A percentile compares a stretch with the other conserved stretches of the same genome.
Evolutionary conservation across 2,329 filamentous ascomycete genomes (phyloP).

Genomic region (Cytospora leucostoma): DNA sequence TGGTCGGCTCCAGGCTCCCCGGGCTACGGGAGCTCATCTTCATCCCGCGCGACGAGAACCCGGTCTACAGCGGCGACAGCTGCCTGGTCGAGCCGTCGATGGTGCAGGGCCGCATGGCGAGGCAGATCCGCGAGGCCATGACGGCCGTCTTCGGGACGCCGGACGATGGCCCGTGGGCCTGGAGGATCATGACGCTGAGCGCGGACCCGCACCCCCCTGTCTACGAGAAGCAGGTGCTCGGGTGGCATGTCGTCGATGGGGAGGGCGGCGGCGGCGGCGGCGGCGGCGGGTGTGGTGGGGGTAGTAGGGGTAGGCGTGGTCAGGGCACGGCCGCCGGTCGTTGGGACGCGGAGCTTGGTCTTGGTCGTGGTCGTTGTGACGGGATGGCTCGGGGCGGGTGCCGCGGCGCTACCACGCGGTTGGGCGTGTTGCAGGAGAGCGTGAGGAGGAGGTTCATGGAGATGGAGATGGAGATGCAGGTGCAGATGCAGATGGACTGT

Average conservation of each 20-base stretch:
- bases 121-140: constrained; percentile 41
- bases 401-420: constrained; percentile 3
- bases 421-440: constrained; percentile 22
- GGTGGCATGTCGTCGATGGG: constrained; percentile 19
- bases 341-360: neutral
- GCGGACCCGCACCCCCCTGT: constrained; percentile 27
- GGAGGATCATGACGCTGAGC: constrained; percentile 41
- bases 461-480: constrained; percentile 16
- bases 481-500: constrained; percentile 16
- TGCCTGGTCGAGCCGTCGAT: constrained; percentile 37
- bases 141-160: constrained; percentile 35
- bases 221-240: constrained; percentile 29
- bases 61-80: constrained; percentile 35
- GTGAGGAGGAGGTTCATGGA: constrained; percentile 19
- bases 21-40: constrained; percentile 46
- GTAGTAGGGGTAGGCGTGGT: neutral
- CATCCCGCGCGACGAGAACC: constrained; percentile 44
- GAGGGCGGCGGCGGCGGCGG: neutral
- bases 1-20: constrained; percentile 43
- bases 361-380: neutral
- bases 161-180: constrained; percentile 35
- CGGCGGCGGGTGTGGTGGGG: no score
- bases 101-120: constrained; percentile 39
- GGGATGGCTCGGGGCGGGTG: neutral
- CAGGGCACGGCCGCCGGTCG: neutral